Percentiles rank a stretch among this genome's conserved stretches.
These are phyloP conservation scores for Capronia americana DNA, from an alignment of 2,329 filamentous ascomycete species.

Conservation along the genomic window DNA sequence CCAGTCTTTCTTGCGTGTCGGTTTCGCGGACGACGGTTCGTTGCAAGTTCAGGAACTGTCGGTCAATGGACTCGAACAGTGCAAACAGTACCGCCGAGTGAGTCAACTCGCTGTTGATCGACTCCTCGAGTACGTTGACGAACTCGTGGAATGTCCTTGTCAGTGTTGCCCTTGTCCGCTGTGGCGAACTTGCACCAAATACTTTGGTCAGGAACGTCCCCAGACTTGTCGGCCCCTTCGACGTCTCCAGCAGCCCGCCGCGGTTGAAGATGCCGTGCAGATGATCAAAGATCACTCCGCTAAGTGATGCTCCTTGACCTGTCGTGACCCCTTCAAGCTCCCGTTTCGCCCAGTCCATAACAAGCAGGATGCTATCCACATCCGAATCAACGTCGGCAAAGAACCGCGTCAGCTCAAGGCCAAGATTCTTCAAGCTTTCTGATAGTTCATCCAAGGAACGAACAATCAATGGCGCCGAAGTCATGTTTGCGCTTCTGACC, in stretches of 20 bases:
- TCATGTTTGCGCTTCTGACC: constrained; percentile 87
- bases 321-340: constrained; percentile 75
- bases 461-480: constrained; percentile 84
- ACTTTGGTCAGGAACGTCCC: constrained; percentile 73
- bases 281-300: constrained; percentile 73
- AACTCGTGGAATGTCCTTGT: constrained; percentile 90
- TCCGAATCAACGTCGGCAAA: constrained; percentile 93
- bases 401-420: constrained; percentile 86
- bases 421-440: constrained; percentile 82
- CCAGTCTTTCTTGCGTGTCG: constrained; percentile 77
- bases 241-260: constrained; percentile 50
- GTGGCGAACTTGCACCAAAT: constrained; percentile 79
- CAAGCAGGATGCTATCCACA: constrained; percentile 87
- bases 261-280: constrained; percentile 77
- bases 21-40: constrained; percentile 84
- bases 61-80: constrained; percentile 90
- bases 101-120: constrained; percentile 81
- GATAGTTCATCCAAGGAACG: constrained; percentile 83
- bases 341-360: constrained; percentile 94
- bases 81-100: constrained; percentile 81
- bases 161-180: constrained; percentile 79
- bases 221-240: constrained; percentile 66
- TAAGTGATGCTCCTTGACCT: constrained; percentile 49
- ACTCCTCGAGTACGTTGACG: constrained; percentile 83
- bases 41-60: constrained; percentile 86